A percentile compares a stretch with the other conserved stretches of the same genome.
These are phyloP conservation scores for Panaeolus papilionaceus DNA, from an alignment of 768 basidiomycete genomes.

Conservation along the genomic window DNA sequence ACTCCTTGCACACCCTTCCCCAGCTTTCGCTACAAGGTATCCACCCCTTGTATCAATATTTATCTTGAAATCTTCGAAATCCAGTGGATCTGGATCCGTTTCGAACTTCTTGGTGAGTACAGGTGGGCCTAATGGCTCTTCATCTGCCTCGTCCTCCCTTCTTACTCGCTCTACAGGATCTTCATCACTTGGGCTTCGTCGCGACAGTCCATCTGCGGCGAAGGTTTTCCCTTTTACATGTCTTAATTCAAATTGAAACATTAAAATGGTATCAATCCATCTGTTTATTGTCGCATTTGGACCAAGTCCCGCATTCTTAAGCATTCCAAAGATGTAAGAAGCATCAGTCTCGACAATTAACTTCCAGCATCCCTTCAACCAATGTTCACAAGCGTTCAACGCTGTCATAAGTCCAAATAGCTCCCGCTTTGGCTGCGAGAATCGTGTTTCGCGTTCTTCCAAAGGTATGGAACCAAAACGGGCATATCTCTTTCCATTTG, in stretches of 20 bases:
- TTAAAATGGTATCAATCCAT: constrained; percentile 23
- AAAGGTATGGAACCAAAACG: constrained; percentile 46
- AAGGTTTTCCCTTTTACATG: constrained; percentile 20
- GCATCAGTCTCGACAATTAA: too few relatives aligned
- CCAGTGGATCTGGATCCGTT: constrained; percentile 13
- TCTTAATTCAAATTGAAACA: constrained; percentile 23
- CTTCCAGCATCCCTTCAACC: too few relatives aligned
- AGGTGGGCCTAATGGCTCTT: background rate
- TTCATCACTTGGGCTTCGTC: constrained; percentile 12
- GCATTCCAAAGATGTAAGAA: too few relatives aligned
- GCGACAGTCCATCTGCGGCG: constrained; percentile 24
- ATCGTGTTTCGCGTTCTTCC: constrained; percentile 39
- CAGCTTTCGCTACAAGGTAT: too few relatives aligned
- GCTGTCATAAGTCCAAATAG: too few relatives aligned
- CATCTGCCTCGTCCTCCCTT: constrained; percentile 30
- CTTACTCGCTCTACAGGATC: constrained; percentile 24
- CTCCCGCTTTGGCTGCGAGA: constrained; percentile 48
- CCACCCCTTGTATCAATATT: too few relatives aligned
- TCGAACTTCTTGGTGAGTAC: background rate
- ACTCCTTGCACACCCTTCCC: too few relatives aligned
- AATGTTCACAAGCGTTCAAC: too few relatives aligned
- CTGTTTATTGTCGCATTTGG: too few relatives aligned
- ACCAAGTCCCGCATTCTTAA: too few relatives aligned
- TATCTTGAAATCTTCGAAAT: constrained; percentile 22
- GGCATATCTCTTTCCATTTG: constrained; percentile 31